Conservation (phyloP, 202 grass and related monocot species). For the Eragrostis tef region DNA sequence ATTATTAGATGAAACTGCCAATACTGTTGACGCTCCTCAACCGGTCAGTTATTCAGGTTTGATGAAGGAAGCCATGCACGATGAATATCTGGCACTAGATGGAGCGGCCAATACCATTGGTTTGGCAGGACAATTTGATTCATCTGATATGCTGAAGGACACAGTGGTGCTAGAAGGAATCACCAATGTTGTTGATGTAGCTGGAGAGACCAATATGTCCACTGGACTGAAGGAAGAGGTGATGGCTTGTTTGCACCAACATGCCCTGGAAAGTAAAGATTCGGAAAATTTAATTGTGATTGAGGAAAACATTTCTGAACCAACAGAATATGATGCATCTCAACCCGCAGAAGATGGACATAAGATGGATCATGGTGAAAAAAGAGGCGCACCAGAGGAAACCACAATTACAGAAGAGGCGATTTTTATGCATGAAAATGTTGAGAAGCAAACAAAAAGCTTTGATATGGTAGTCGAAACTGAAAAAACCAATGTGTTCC, state of each 20-base stretch:
- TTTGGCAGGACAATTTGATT: slow-evolving; percentile 17
- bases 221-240: slow-evolving; percentile 33
- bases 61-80: slow-evolving; percentile 33
- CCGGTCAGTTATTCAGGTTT: slow-evolving; percentile 17
- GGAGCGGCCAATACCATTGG: neutral
- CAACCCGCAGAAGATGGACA: slow-evolving; percentile 36
- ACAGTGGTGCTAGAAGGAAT: slow-evolving; percentile 21
- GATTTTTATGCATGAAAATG: slow-evolving; percentile 32
- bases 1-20: slow-evolving; percentile 11
- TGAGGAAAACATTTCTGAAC: slow-evolving; percentile 43
- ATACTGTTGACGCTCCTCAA: slow-evolving; percentile 1
- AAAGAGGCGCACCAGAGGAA: slow-evolving; percentile 17
- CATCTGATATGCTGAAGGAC: slow-evolving; percentile 11
- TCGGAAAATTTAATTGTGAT: slow-evolving; percentile 17
- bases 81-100: slow-evolving; percentile 29
- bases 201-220: slow-evolving; percentile 28
- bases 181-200: slow-evolving; percentile 18
- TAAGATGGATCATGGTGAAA: slow-evolving; percentile 15
- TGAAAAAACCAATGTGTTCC: slow-evolving; percentile 33
- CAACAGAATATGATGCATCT: slow-evolving; percentile 35
- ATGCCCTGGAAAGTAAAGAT: slow-evolving; percentile 30
- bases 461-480: slow-evolving; percentile 49
- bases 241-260: slow-evolving; percentile 6
- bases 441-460: slow-evolving; percentile 33
- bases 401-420: slow-evolving; percentile 34